A percentile compares a stretch with the other conserved stretches of the same genome.
Conservation (phyloP, 805 yeast species). For the Torulaspora gathmanii region DNA sequence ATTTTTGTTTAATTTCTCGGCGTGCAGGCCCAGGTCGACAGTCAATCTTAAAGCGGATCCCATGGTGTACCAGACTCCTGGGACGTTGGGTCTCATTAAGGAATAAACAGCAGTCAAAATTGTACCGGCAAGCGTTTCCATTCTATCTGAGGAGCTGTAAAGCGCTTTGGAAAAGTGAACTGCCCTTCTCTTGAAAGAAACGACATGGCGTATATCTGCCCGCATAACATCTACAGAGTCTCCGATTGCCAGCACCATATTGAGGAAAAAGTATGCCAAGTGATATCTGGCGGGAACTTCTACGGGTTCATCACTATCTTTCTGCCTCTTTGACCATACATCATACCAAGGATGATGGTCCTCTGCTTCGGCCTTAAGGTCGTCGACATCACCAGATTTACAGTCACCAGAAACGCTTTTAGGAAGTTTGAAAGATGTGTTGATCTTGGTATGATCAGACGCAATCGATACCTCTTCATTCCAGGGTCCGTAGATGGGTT, state of each 20-base stretch:
- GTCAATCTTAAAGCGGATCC: constrained; percentile 77
- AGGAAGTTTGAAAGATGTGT: constrained; percentile 34
- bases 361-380: constrained; percentile 4
- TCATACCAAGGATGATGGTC: constrained; percentile 18
- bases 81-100: constrained; percentile 81
- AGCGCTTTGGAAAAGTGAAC: constrained; percentile 53
- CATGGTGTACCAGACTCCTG: constrained; percentile 88
- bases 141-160: constrained; percentile 51
- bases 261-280: constrained; percentile 62
- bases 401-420: neutral
- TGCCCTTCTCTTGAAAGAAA: constrained; percentile 66
- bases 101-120: constrained; percentile 66
- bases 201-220: constrained; percentile 61
- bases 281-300: constrained; percentile 46
- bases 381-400: neutral
- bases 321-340: constrained; percentile 42
- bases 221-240: constrained; percentile 67
- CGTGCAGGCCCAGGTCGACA: constrained; percentile 80
- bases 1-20: constrained; percentile 45
- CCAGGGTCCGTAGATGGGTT: constrained; percentile 74
- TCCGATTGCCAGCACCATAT: constrained; percentile 75
- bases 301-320: constrained; percentile 36
- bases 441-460: constrained; percentile 48
- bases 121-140: constrained; percentile 71
- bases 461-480: constrained; percentile 53